These are phyloP conservation scores for Clavulina sp. DNA, from an alignment of 768 basidiomycete species.

Conservation along the genomic window DNA sequence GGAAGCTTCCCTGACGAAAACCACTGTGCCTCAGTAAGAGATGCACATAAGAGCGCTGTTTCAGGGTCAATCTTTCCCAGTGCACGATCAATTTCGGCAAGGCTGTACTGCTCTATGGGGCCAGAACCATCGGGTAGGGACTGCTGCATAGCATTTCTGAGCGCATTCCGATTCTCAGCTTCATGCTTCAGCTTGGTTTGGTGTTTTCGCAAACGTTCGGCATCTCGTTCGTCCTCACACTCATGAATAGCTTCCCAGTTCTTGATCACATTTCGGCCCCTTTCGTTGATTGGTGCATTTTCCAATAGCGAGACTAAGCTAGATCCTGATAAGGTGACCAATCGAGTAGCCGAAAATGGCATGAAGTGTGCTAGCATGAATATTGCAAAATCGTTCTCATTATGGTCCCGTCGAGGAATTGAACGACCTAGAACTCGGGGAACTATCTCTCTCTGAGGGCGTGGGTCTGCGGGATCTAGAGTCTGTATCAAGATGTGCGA, in stretches of 20 bases:
- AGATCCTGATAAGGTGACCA: neutral
- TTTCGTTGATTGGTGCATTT: slow-evolving; percentile 10
- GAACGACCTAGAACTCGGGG: slow-evolving; percentile 12
- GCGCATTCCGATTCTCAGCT: too few relatives aligned
- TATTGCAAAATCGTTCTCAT: slow-evolving; percentile 3
- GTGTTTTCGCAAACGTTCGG: slow-evolving; percentile 15
- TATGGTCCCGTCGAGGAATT: slow-evolving; percentile 5
- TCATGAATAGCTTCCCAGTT: too few relatives aligned
- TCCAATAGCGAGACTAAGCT: neutral
- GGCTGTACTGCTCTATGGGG: neutral
- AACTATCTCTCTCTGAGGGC: neutral
- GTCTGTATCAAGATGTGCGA: slow-evolving; percentile 11
- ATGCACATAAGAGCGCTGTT: neutral
- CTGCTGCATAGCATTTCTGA: too few relatives aligned
- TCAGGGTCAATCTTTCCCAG: neutral
- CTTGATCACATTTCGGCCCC: slow-evolving; percentile 19
- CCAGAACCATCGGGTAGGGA: too few relatives aligned
- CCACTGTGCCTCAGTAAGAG: neutral
- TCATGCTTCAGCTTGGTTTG: neutral
- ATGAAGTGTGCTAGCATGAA: slow-evolving; percentile 16
- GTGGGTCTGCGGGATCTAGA: neutral
- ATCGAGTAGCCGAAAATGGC: slow-evolving; percentile 7
- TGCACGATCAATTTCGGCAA: neutral
- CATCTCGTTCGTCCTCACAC: slow-evolving; percentile 21
- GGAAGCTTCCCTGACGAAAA: too few relatives aligned